Evolutionary conservation across 2,329 filamentous ascomycete genomes (phyloP).

Genomic region (Colletotrichum siamense): DNA sequence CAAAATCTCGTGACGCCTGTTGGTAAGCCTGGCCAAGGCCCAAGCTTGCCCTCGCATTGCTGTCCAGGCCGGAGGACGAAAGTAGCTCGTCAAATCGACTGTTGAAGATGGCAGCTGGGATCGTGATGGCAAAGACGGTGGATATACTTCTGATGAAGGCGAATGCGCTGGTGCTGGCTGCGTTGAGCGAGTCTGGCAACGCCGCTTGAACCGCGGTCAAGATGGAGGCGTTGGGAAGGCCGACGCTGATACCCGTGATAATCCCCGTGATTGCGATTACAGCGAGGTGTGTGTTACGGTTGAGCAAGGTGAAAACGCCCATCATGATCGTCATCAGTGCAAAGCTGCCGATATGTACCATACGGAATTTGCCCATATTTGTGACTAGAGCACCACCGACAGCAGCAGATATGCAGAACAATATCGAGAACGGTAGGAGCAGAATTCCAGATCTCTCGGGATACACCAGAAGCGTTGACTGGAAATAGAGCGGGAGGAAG

Average conservation of each 20-base stretch:
- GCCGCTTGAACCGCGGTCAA: constrained; percentile 59
- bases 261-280: constrained; percentile 45
- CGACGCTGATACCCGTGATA: constrained; percentile 43
- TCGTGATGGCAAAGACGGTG: constrained; percentile 68
- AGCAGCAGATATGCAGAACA: constrained; percentile 28
- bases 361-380: constrained; percentile 36
- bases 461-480: constrained; percentile 47
- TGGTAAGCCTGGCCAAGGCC: background rate
- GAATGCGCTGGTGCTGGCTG: constrained; percentile 44
- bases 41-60: background rate
- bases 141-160: constrained; percentile 56
- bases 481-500: constrained; percentile 53
- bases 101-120: constrained; percentile 73
- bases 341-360: constrained; percentile 40
- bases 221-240: constrained; percentile 46
- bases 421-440: constrained; percentile 41
- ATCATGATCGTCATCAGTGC: constrained; percentile 39
- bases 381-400: constrained; percentile 33
- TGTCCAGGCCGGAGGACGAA: constrained; percentile 37
- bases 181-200: constrained; percentile 40
- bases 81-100: constrained; percentile 37
- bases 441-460: constrained; percentile 39
- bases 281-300: constrained; percentile 28
- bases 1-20: background rate
- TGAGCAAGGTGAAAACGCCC: constrained; percentile 38